Conservation (phyloP, 2,329 filamentous ascomycete genomes). For the Sarocladium kiliense region DNA sequence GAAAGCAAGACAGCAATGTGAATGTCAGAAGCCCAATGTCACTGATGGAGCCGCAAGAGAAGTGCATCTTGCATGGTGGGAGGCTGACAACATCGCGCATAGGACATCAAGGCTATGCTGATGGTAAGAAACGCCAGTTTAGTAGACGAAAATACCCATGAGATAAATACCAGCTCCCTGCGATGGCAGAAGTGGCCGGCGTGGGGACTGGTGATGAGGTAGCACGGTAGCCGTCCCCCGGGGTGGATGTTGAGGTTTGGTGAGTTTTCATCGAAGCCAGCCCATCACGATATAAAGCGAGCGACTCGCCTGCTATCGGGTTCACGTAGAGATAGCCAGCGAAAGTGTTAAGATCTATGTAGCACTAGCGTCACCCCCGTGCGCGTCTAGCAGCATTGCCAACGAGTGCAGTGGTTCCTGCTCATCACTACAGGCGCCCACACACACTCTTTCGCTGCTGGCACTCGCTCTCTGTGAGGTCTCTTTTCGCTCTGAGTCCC, state of each 20-base stretch:
- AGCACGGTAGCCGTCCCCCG: neutral
- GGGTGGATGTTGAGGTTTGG: conserved; percentile 3
- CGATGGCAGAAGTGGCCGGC: neutral
- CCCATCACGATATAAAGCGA: conserved; percentile 1
- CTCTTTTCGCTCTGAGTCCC: neutral
- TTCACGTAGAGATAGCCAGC: no score
- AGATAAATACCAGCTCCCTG: neutral
- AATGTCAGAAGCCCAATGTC: no score
- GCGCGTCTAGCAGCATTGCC: conserved; percentile 26
- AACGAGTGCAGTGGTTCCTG: conserved; percentile 11
- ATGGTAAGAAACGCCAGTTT: no score
- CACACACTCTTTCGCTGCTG: conserved; percentile 2
- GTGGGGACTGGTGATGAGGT: neutral
- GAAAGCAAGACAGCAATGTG: no score
- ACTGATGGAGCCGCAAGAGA: no score
- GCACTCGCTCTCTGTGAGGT: neutral
- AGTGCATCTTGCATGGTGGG: no score
- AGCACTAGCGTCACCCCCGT: no score
- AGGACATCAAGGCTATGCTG: no score
- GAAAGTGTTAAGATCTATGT: no score
- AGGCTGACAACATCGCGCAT: no score
- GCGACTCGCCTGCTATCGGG: neutral
- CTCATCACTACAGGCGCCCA: conserved; percentile 5
- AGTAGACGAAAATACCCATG: no score
- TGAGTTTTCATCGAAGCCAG: neutral